These are phyloP conservation scores for Geranium rotundifolium DNA, from an alignment of 345 rosid genomes.

Conservation along the genomic window DNA sequence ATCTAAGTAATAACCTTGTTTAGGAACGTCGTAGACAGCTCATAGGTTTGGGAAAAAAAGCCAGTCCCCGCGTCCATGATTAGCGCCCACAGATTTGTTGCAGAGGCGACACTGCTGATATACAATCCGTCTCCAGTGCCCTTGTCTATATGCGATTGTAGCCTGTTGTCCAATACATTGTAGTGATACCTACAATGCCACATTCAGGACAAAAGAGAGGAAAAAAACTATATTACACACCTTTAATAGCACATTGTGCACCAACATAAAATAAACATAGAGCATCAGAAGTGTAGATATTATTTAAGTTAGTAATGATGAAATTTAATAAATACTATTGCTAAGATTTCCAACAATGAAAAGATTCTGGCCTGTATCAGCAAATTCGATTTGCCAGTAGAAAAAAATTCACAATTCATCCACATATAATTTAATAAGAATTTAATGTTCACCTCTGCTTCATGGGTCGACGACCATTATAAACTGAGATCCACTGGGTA, in stretches of 20 bases:
- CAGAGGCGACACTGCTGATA: constrained; percentile 84
- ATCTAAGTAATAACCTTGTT: constrained; percentile 53
- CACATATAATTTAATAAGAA: not conserved
- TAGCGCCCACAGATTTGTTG: constrained; percentile 86
- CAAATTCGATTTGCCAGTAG: no score
- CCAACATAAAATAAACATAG: no score
- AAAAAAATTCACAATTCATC: no score
- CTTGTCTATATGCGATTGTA: constrained; percentile 73
- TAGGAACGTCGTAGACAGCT: constrained; percentile 65
- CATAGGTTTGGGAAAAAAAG: constrained; percentile 77
- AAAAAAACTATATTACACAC: constrained; percentile 6
- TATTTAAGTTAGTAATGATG: no score
- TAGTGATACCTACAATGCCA: constrained; percentile 69
- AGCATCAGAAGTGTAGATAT: no score
- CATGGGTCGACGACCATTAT: constrained; percentile 89
- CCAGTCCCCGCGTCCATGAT: constrained; percentile 99
- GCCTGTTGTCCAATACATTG: constrained; percentile 76
- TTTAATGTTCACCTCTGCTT: constrained; percentile 54
- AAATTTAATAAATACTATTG: no score
- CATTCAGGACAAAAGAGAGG: no score
- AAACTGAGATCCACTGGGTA: constrained; percentile 87
- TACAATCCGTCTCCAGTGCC: constrained; percentile 87
- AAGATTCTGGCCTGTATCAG: no score
- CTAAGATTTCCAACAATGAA: no score
- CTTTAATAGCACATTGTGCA: no score